Percentiles rank a stretch among this genome's conserved stretches.
phyloP scores from a whole-genome alignment of 1,284 basidiomycete species.

The Termitomyces sp. region DNA sequence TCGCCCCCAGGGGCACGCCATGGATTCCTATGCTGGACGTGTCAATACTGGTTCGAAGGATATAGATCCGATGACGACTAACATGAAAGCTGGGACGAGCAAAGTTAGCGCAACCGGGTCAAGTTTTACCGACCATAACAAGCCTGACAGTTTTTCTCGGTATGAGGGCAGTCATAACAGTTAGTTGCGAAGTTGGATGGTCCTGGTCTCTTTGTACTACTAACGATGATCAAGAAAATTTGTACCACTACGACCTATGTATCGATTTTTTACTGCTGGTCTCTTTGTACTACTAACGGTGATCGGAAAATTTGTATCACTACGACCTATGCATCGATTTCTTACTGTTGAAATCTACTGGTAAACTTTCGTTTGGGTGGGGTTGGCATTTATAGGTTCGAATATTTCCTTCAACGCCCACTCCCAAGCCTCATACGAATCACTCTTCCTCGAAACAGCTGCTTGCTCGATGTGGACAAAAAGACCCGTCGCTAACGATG shows the following conservation, averaged over 20 bases:
- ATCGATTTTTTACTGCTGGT: not conserved
- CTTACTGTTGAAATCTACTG: not conserved
- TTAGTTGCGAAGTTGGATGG: too few relatives aligned
- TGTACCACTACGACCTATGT: not conserved
- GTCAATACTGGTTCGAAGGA: not conserved
- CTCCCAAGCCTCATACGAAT: constrained; percentile 29
- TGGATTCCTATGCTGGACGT: not conserved
- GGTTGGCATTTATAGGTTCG: not conserved
- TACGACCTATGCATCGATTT: too few relatives aligned
- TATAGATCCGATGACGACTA: not conserved
- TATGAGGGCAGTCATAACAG: not conserved
- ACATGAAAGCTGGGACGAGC: not conserved
- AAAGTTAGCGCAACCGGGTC: not conserved
- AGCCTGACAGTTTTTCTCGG: not conserved
- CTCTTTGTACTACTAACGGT: not conserved
- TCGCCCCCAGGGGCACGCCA: not conserved
- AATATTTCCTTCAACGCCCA: constrained; percentile 30
- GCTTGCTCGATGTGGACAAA: constrained; percentile 43
- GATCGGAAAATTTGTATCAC: not conserved
- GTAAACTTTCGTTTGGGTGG: not conserved
- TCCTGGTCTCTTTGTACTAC: too few relatives aligned
- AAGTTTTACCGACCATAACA: not conserved
- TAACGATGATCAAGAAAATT: not conserved
- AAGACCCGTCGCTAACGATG: constrained; percentile 25
- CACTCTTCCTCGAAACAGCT: constrained; percentile 16